Evolutionary conservation across 2,329 filamentous ascomycete genomes (phyloP).

Genomic region (Sporothrix dimorphospora): DNA sequence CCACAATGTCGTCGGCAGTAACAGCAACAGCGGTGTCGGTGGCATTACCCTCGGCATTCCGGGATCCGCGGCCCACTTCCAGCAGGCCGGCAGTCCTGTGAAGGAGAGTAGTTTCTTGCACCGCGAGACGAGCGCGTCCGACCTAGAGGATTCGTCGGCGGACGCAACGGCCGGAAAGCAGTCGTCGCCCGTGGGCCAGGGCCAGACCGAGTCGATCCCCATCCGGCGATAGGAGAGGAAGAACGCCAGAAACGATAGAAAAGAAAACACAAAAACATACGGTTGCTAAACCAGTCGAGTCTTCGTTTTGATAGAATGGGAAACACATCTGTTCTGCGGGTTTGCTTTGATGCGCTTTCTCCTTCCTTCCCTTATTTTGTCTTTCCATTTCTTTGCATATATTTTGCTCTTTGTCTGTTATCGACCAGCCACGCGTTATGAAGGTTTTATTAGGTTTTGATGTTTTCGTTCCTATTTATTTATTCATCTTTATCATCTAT

Average conservation of each 20-base stretch:
- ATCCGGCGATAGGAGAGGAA: constrained; percentile 59
- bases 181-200: constrained; percentile 25
- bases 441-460: background rate
- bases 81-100: constrained; percentile 74
- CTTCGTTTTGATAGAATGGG: constrained; percentile 10
- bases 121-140: constrained; percentile 74
- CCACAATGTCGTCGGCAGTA: constrained; percentile 34
- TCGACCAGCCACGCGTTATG: constrained; percentile 20
- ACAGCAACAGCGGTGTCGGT: constrained; percentile 38
- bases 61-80: constrained; percentile 46
- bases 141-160: constrained; percentile 40
- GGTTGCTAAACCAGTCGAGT: background rate
- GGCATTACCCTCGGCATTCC: constrained; percentile 47
- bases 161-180: constrained; percentile 34
- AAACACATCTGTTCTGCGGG: constrained; percentile 5
- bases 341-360: constrained; percentile 14
- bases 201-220: constrained; percentile 57
- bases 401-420: background rate
- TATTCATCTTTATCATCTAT: background rate
- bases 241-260: background rate
- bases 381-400: constrained; percentile 13
- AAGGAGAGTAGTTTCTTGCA: constrained; percentile 91
- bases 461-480: background rate
- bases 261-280: background rate
- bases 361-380: constrained; percentile 5